Evolutionary conservation across 2,329 filamentous ascomycete genomes (phyloP).

Genomic region (Xylariales sp.): DNA sequence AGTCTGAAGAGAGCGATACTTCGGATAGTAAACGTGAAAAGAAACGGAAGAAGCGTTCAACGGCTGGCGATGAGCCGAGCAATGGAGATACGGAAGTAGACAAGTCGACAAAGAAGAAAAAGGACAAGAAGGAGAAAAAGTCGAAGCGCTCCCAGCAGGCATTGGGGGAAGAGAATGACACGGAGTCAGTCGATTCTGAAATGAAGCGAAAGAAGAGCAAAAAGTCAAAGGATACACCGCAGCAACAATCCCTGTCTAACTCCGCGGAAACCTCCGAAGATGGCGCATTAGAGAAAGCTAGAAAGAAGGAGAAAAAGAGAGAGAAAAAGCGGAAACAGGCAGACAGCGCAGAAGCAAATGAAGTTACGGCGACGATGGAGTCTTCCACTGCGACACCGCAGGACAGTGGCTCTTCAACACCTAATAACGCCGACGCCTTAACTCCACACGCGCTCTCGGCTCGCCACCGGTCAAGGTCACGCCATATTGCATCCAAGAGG

Average conservation of each 20-base stretch:
- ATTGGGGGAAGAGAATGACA: constrained; percentile 39
- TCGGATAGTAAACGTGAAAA: constrained; percentile 52
- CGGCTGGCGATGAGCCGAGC: constrained; percentile 34
- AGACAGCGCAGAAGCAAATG: constrained; percentile 49
- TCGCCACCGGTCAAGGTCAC: constrained; percentile 79
- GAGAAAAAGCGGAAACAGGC: constrained; percentile 57
- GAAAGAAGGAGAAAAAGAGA: constrained; percentile 59
- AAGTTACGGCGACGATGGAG: constrained; percentile 40
- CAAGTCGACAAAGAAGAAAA: constrained; percentile 46
- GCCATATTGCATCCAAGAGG: constrained; percentile 90
- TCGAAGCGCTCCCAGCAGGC: constrained; percentile 47
- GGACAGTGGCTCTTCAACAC: constrained; percentile 53
- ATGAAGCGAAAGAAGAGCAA: constrained; percentile 47
- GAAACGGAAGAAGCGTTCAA: constrained; percentile 54
- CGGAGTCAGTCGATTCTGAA: constrained; percentile 25
- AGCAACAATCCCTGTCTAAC: constrained; percentile 47
- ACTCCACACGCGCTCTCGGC: constrained; percentile 64
- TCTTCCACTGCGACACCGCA: constrained; percentile 46
- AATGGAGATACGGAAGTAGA: constrained; percentile 42
- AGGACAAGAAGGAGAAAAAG: constrained; percentile 47
- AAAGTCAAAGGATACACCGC: constrained; percentile 51
- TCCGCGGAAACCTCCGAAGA: constrained; percentile 42
- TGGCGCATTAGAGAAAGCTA: constrained; percentile 53
- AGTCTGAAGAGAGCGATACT: constrained; percentile 49
- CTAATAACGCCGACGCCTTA: constrained; percentile 57